Percentiles rank a stretch among this genome's conserved stretches.
Conservation (phyloP, 2,329 filamentous ascomycete species). For the Alternaria metachromatica region DNA sequence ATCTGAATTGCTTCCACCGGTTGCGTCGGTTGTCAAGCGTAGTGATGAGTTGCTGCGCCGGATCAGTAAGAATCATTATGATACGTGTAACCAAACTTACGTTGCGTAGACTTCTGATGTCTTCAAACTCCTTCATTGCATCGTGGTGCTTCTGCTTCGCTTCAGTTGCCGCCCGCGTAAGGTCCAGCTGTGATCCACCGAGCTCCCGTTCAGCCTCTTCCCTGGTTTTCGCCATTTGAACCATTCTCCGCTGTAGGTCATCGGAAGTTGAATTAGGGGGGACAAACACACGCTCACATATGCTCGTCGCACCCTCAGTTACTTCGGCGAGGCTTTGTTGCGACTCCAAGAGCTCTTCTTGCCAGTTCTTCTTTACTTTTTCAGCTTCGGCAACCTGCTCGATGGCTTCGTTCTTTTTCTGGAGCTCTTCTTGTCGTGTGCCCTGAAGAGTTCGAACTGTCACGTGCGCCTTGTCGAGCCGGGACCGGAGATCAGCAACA, state of each 20-base stretch:
- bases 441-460: constrained; percentile 38
- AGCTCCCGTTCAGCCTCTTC: constrained; percentile 37
- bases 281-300: constrained; percentile 40
- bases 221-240: constrained; percentile 39
- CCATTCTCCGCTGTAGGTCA: constrained; percentile 38
- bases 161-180: constrained; percentile 30
- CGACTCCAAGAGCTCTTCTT: constrained; percentile 22
- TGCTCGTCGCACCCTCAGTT: constrained; percentile 30
- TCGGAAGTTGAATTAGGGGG: constrained; percentile 41
- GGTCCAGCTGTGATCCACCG: constrained; percentile 44
- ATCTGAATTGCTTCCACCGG: constrained; percentile 83
- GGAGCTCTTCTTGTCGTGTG: constrained; percentile 45
- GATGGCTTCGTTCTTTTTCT: constrained; percentile 52
- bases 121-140: constrained; percentile 26
- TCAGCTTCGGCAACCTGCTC: constrained; percentile 45
- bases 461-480: constrained; percentile 38
- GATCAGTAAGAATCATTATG: constrained; percentile 4
- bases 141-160: constrained; percentile 38
- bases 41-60: constrained; percentile 57
- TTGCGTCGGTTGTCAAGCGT: constrained; percentile 73
- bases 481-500: constrained; percentile 29
- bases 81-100: constrained; percentile 11
- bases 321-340: constrained; percentile 30
- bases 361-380: constrained; percentile 33
- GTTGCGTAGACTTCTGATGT: constrained; percentile 23